Percentiles rank a stretch among this genome's conserved stretches.
Conservation (phyloP, 805 yeast genomes). For the Spathaspora sp. region DNA sequence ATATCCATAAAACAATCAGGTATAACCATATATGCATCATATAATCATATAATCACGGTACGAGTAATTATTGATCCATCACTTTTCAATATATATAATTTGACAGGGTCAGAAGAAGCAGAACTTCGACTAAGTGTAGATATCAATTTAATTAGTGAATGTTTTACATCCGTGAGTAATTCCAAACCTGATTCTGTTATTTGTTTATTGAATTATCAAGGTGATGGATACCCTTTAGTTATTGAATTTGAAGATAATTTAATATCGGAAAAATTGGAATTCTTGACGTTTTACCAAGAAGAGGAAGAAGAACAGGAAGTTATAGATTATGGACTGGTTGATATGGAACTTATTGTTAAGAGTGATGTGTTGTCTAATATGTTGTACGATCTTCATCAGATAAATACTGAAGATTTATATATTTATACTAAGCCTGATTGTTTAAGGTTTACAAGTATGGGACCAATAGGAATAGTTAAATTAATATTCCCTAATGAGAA, state of each 20-base stretch:
- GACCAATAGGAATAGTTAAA: slow-evolving; percentile 72
- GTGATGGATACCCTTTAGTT: slow-evolving; percentile 36
- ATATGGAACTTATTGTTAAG: slow-evolving; percentile 34
- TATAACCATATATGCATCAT: slow-evolving; percentile 29
- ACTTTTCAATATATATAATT: slow-evolving; percentile 27
- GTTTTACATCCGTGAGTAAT: slow-evolving; percentile 30
- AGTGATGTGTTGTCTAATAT: slow-evolving; percentile 35
- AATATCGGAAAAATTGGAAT: slow-evolving; percentile 40
- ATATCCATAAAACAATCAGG: slow-evolving; percentile 31
- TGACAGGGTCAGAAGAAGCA: slow-evolving; percentile 7
- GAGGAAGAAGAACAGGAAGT: slow-evolving; percentile 13
- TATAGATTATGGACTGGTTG: slow-evolving; percentile 17
- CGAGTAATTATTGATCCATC: slow-evolving; percentile 35
- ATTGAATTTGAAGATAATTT: slow-evolving; percentile 39
- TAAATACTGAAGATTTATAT: slow-evolving; percentile 33
- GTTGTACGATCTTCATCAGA: slow-evolving; percentile 32
- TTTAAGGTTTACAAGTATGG: slow-evolving; percentile 59
- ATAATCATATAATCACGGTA: slow-evolving; percentile 39
- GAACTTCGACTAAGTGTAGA: slow-evolving; percentile 31
- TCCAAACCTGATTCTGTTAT: slow-evolving; percentile 13
- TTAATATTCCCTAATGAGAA: slow-evolving; percentile 62
- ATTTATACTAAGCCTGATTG: slow-evolving; percentile 19
- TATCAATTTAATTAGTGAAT: slow-evolving; percentile 28
- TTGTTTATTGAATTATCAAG: slow-evolving; percentile 35
- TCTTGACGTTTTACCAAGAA: slow-evolving; percentile 34